A percentile compares a stretch with the other conserved stretches of the same genome.
These are phyloP conservation scores for Botryotinia globosa DNA, from an alignment of 2,329 filamentous ascomycete genomes.

Conservation along the genomic window DNA sequence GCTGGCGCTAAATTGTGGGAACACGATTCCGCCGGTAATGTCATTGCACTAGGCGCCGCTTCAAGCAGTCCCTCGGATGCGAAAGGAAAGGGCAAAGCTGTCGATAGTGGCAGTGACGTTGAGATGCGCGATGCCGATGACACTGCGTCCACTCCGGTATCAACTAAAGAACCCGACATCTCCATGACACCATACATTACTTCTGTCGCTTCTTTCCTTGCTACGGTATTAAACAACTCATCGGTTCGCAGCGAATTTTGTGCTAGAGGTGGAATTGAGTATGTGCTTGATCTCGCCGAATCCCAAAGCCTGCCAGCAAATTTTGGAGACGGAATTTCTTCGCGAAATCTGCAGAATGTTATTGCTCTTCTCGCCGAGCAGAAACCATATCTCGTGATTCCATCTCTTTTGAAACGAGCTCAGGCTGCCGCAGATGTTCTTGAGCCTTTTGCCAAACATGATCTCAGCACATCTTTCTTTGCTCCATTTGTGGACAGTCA, in stretches of 20 bases:
- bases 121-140: constrained; percentile 60
- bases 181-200: constrained; percentile 58
- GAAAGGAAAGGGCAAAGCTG: constrained; percentile 44
- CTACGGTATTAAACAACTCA: constrained; percentile 37
- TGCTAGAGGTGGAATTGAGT: constrained; percentile 75
- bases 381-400: constrained; percentile 76
- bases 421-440: constrained; percentile 68
- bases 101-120: constrained; percentile 54
- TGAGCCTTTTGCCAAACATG: constrained; percentile 58
- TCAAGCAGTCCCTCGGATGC: constrained; percentile 32
- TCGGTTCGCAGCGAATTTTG: constrained; percentile 57
- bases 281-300: constrained; percentile 78
- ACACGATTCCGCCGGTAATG: constrained; percentile 55
- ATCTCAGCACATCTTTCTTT: constrained; percentile 62
- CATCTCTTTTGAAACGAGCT: constrained; percentile 73
- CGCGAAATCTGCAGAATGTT: constrained; percentile 69
- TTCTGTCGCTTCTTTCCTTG: constrained; percentile 73
- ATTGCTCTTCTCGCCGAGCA: constrained; percentile 76
- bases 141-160: neutral
- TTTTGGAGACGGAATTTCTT: constrained; percentile 64
- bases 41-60: constrained; percentile 53
- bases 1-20: constrained; percentile 79
- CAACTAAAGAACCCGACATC: constrained; percentile 29
- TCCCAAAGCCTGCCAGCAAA: constrained; percentile 76
- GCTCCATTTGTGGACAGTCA: constrained; percentile 56